Evolutionary conservation across 305 asterid species (phyloP), one percentile per base, ranked within the genome.

Genomic region (Coffea humblotiana): DNA sequence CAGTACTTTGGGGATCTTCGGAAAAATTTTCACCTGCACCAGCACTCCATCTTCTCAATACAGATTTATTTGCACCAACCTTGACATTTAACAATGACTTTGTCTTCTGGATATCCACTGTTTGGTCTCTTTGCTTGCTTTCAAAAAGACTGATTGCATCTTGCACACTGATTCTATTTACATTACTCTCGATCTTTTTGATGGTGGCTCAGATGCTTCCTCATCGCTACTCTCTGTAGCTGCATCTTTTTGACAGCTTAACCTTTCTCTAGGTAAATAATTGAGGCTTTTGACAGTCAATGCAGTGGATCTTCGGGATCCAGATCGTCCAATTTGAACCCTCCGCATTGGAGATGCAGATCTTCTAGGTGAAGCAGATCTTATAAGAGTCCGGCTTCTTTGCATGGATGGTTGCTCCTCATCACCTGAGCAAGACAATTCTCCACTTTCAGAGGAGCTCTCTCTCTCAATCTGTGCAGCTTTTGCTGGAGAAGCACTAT

Each of bases 311-410:
- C 98, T 91, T 58, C 98, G 96, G 49, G 97, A 90, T 61, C 99
- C 99, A 79, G 97, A 87, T 66, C 98, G 86, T 64, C 99, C 99
- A 45, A 96, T 88, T 86, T 96, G 99, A 75, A 96, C 80, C 88
- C 99, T 91, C 74, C 98, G 89, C 99, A 96, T 94, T 74, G 99
- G 99, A 88, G 99, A 96, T 73, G 98, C 97, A 60, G 98, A 90
- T 87, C 98, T 91, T 86, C 97, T 88, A 23, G 98, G 99, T 68
- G 99, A 92, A 80, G 97, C 91, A 69, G 92, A 84, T 89, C 99
- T 85, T 77, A 86, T 76, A 18, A 89, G 90, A 66, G 94, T 76
- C 58, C 98, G 88, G 86, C 98, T 96, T 86, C 99, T 87, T 87
- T 94, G 97, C 0, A 61, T 85, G 2, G 91, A 83, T 79, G 88